A percentile compares a stretch with the other conserved stretches of the same genome.
Evolutionary conservation across 2,329 filamentous ascomycete species (phyloP).

Genomic region (Aspergillus sp.): DNA sequence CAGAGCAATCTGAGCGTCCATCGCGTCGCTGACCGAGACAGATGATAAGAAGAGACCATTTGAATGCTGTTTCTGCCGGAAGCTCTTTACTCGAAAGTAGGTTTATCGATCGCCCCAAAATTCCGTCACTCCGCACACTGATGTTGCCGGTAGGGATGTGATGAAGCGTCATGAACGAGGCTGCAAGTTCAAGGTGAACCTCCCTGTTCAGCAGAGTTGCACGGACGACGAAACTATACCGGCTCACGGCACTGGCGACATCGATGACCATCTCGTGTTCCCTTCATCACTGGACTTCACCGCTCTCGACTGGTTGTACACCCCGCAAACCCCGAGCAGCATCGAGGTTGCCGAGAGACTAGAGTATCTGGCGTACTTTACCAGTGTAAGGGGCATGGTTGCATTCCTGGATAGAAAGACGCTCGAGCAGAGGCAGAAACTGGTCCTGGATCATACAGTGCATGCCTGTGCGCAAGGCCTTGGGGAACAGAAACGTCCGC

Average conservation of each 20-base stretch:
- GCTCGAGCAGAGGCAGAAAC: slow-evolving; percentile 16
- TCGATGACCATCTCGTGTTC: not conserved
- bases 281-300: slow-evolving; percentile 17
- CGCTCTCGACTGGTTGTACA: slow-evolving; percentile 16
- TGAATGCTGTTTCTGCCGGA: slow-evolving; percentile 15
- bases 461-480: not conserved
- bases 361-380: slow-evolving; percentile 24
- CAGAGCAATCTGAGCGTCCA: not conserved
- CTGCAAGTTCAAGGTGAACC: slow-evolving; percentile 11
- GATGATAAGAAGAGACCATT: slow-evolving; percentile 18
- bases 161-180: slow-evolving; percentile 23
- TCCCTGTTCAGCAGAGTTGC: not conserved
- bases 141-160: slow-evolving; percentile 16
- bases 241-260: not conserved
- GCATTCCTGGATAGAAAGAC: slow-evolving; percentile 21
- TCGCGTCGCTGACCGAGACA: slow-evolving; percentile 3
- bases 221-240: not conserved
- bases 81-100: slow-evolving; percentile 22
- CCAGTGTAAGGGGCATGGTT: slow-evolving; percentile 20
- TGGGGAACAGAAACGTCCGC: not conserved
- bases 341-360: slow-evolving; percentile 17
- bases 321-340: slow-evolving; percentile 11
- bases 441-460: slow-evolving; percentile 7
- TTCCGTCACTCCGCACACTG: not conserved
- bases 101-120: not conserved